These are phyloP conservation scores for Phytophthora aleatoria DNA, from an alignment of 352 stramenopile genomes.

Conservation along the genomic window DNA sequence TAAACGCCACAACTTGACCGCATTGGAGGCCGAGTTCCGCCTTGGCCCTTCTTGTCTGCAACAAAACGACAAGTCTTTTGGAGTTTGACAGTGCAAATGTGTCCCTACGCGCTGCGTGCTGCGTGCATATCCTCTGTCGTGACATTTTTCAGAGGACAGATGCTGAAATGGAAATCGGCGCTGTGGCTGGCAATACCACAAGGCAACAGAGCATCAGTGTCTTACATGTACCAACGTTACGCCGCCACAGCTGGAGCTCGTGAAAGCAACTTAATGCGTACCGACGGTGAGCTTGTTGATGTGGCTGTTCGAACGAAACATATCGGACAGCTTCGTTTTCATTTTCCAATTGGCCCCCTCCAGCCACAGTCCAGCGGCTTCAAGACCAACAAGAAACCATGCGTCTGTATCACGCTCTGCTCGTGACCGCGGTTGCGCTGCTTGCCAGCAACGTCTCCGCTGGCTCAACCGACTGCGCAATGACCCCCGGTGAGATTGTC, in stretches of 20 bases:
- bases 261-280: constrained; percentile 12
- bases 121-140: constrained; percentile 13
- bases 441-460: constrained; percentile 15
- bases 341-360: constrained; percentile 31
- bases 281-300: neutral
- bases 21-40: constrained; percentile 6
- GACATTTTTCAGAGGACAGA: constrained; percentile 21
- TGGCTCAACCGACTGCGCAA: constrained; percentile 12
- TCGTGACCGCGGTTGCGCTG: constrained; percentile 24
- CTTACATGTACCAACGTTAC: constrained; percentile 22
- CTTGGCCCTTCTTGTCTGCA: constrained; percentile 12
- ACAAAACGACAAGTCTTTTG: constrained; percentile 17
- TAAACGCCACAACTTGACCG: constrained; percentile 9
- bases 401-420: constrained; percentile 28
- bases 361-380: constrained; percentile 16
- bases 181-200: constrained; percentile 3
- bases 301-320: constrained; percentile 2
- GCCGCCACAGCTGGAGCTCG: constrained; percentile 15
- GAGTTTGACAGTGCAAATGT: constrained; percentile 10
- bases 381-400: constrained; percentile 25
- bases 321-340: constrained; percentile 5
- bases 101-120: constrained; percentile 11
- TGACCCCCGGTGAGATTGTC: constrained; percentile 13
- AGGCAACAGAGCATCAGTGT: constrained; percentile 18
- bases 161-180: constrained; percentile 16